These are phyloP conservation scores for Clitopilus passeckerianus DNA, from an alignment of 768 basidiomycete species.

Conservation along the genomic window DNA sequence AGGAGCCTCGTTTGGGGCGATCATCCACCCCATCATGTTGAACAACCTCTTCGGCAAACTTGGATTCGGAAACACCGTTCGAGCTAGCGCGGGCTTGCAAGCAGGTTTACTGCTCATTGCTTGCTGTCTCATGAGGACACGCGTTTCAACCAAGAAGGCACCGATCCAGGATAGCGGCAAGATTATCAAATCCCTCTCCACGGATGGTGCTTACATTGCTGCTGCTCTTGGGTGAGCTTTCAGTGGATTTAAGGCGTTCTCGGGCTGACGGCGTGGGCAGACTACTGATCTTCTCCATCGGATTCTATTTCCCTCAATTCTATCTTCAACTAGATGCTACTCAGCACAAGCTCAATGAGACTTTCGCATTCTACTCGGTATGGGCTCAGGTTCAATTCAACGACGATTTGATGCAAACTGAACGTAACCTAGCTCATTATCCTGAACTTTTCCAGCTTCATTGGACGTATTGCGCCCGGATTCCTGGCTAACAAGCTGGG, in stretches of 20 bases:
- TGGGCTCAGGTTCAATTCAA: background rate
- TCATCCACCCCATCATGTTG: conserved; percentile 40
- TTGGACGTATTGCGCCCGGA: conserved; percentile 18
- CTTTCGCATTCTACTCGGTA: conserved; percentile 24
- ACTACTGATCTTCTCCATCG: conserved; percentile 11
- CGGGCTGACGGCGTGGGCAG: background rate
- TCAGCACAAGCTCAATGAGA: conserved; percentile 21
- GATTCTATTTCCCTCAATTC: conserved; percentile 28
- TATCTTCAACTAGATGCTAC: conserved; percentile 34
- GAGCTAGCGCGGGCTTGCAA: conserved; percentile 34
- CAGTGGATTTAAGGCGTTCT: too few species aligned
- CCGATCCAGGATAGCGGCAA: background rate
- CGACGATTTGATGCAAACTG: background rate
- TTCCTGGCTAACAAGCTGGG: conserved; percentile 15
- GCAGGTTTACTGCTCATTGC: conserved; percentile 32
- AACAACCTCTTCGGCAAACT: conserved; percentile 31
- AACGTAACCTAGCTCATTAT: conserved; percentile 14
- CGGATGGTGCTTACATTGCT: conserved; percentile 8
- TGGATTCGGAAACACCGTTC: conserved; percentile 37
- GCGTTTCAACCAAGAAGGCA: conserved; percentile 23
- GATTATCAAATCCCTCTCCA: conserved; percentile 2
- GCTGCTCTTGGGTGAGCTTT: too few species aligned
- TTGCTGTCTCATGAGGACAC: conserved; percentile 33
- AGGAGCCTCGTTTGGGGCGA: conserved; percentile 28
- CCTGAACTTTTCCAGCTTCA: conserved; percentile 16